Conservation (phyloP, 257 asterid genomes). For the Phtheirospermum japonicum region DNA sequence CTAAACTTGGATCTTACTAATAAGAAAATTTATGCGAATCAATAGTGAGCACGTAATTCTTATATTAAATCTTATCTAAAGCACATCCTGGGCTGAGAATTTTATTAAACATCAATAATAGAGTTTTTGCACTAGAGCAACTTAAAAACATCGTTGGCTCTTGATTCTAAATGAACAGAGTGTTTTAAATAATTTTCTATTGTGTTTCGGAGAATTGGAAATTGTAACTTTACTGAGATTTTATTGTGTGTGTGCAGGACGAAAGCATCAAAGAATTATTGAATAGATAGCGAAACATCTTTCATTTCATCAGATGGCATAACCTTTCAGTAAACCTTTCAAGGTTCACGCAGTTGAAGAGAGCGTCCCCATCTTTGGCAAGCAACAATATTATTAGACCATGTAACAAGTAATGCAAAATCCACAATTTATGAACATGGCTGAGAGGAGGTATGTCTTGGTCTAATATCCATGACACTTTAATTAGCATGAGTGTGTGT, state of each 20-base stretch:
- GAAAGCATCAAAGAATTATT: constrained; percentile 81
- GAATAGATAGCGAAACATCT: constrained; percentile 86
- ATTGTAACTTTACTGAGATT: neutral
- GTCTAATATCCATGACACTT: too few species aligned
- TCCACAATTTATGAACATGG: constrained; percentile 90
- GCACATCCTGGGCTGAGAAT: neutral
- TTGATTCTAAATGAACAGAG: too few species aligned
- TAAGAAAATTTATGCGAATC: too few species aligned
- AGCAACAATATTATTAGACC: constrained; percentile 69
- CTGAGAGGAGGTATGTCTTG: constrained; percentile 54
- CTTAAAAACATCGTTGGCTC: neutral
- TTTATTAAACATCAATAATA: too few species aligned
- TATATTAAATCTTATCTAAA: too few species aligned
- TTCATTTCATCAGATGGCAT: constrained; percentile 84
- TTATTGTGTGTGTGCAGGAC: constrained; percentile 40
- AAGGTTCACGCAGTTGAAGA: constrained; percentile 61
- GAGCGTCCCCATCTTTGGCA: constrained; percentile 68
- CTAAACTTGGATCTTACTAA: too few species aligned
- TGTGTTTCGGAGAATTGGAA: neutral
- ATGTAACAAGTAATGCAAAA: constrained; percentile 97
- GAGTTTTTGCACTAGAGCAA: too few species aligned
- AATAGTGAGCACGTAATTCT: neutral
- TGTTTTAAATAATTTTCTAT: too few species aligned
- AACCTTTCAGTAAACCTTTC: constrained; percentile 86
- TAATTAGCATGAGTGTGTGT: too few species aligned